These are phyloP conservation scores for Obelidium mucronatum DNA, from an alignment of 192 early-diverging fungal genomes.

Conservation along the genomic window DNA sequence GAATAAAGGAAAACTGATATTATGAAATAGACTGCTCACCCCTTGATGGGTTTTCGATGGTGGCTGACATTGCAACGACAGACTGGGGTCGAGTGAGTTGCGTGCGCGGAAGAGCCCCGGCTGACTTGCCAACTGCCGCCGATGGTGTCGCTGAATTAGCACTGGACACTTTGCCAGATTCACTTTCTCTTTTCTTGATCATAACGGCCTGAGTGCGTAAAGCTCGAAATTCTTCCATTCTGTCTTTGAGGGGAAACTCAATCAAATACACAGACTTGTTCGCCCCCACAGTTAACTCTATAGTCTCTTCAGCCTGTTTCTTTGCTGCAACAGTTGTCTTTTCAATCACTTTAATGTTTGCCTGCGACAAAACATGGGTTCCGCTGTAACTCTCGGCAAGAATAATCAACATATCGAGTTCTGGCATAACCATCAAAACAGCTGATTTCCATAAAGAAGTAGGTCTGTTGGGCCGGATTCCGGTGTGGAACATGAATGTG, in stretches of 20 bases:
- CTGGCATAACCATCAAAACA: conserved; percentile 4
- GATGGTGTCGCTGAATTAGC: too few species aligned
- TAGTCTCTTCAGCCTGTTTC: not conserved
- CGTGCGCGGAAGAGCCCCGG: too few species aligned
- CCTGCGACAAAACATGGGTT: not conserved
- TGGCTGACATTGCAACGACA: too few species aligned
- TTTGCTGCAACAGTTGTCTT: not conserved
- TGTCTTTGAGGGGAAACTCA: not conserved
- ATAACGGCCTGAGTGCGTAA: not conserved
- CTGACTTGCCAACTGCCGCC: too few species aligned
- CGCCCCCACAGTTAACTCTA: not conserved
- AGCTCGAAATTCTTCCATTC: not conserved
- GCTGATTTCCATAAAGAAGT: conserved; percentile 10
- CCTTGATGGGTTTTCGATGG: too few species aligned
- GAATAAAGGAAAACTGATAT: too few species aligned
- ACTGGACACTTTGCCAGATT: too few species aligned
- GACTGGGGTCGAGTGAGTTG: too few species aligned
- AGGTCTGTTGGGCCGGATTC: not conserved
- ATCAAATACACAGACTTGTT: not conserved
- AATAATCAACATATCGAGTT: not conserved
- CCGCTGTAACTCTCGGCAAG: not conserved
- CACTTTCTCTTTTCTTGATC: not conserved
- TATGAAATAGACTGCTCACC: too few species aligned
- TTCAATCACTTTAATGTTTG: not conserved
- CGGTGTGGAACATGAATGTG: conserved; percentile 7